Percentiles rank a stretch among this genome's conserved stretches.
Conservation (phyloP, 305 asterid species). For the Coffea humblotiana region DNA sequence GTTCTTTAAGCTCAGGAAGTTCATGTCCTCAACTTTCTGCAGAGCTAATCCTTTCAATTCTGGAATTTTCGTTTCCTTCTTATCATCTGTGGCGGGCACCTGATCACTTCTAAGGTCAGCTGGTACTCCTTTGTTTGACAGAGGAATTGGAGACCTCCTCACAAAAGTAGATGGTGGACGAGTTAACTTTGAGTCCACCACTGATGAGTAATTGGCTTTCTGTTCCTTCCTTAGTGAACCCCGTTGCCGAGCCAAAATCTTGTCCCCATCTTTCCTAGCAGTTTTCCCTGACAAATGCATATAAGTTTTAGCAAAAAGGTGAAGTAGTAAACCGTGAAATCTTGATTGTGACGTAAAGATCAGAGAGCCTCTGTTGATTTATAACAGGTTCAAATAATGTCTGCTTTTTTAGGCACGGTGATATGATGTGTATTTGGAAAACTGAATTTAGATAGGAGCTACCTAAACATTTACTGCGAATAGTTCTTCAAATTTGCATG, state of each 20-base stretch:
- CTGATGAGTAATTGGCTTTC: constrained; percentile 25
- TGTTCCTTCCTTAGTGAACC: constrained; percentile 34
- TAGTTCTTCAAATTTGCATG: neutral
- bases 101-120: constrained; percentile 18
- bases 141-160: constrained; percentile 52
- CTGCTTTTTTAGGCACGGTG: neutral
- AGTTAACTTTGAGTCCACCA: constrained; percentile 22
- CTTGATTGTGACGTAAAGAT: neutral
- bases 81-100: constrained; percentile 12
- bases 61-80: constrained; percentile 41
- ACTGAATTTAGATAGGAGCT: neutral
- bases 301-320: neutral
- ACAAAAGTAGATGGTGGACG: constrained; percentile 57
- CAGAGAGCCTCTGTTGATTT: too few species aligned
- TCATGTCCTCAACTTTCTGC: constrained; percentile 51
- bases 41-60: constrained; percentile 30
- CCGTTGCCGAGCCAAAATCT: constrained; percentile 18
- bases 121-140: constrained; percentile 27
- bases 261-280: constrained; percentile 28
- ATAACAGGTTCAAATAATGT: neutral
- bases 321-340: neutral
- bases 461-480: neutral
- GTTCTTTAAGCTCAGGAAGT: constrained; percentile 56
- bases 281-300: constrained; percentile 36
- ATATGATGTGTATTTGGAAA: neutral